Base-by-base conservation (phyloP, 306 rosid genomes). In the Cucurbita moschata region DNA sequence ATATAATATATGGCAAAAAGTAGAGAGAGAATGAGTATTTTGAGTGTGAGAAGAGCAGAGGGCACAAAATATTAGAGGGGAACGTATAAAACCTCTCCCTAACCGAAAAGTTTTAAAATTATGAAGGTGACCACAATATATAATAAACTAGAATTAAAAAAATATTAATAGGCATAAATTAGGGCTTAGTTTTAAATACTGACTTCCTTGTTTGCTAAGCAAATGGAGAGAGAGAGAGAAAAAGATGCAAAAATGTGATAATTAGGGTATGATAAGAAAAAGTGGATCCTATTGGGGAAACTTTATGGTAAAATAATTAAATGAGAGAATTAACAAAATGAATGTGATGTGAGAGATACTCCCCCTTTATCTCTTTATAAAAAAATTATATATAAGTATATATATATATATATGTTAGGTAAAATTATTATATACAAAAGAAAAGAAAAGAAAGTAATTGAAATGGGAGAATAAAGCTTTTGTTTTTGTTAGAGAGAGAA, bases 1-100 rank as follows among this genome's bases (percentile, higher is more conserved):
- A 16, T 53, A 10, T 16, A 53, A 47, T 47, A 53, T 16, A 53
- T 0, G 59, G 59, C 8, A 40, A 57, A 75, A 79, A 75, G 75
- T 47, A 21, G 23, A 43, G 66, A 78, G 76, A 47, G 63, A 6
- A 19, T 1, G 55, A 7, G 35, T 3, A 26, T 19, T 16, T 65
- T 65, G 19, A 50, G 71, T 42, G 1, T 40, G 6, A 16, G 19
- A 77, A 79, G 82, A 77, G 82, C 90, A 89, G 85, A 74, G 92
- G 96, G 0, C 23, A 26, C 1, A 1, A 26, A 26, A 26, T 26
- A 26, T 26, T 26, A 75, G 4, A 30, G 35, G 35, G 35, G 35
- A 30, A 2, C 4, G 2, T 26, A 26, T 26, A 26, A 26, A 1
- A 26, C 26, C 2, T 26, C 26, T 1, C 2, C 26, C 2, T 26